These are phyloP conservation scores for Tanacetum coccineum DNA, from an alignment of 129 eudicot genomes.

Conservation along the genomic window DNA sequence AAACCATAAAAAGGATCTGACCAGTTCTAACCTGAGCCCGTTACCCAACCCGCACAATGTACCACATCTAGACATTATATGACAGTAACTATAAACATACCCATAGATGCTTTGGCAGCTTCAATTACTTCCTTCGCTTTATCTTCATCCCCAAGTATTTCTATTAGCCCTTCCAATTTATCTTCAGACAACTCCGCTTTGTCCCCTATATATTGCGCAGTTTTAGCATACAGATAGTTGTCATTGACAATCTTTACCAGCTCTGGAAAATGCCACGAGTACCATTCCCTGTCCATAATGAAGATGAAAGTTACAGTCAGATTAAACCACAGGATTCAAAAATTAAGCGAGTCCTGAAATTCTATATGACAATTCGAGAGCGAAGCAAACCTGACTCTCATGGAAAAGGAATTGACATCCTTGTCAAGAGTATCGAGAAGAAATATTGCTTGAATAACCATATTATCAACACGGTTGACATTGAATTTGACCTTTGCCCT, in stretches of 20 bases:
- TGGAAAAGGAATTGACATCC: constrained; percentile 84
- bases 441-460: constrained; percentile 90
- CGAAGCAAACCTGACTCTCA: constrained; percentile 71
- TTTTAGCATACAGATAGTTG: constrained; percentile 88
- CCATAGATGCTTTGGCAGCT: constrained; percentile 98
- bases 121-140: constrained; percentile 95
- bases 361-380: not conserved
- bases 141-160: constrained; percentile 86
- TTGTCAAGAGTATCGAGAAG: constrained; percentile 96
- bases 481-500: constrained; percentile 92
- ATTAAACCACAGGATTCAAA: not conserved
- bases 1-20: too few species aligned
- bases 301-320: not conserved
- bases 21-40: too few species aligned
- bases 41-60: not conserved
- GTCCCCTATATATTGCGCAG: constrained; percentile 70
- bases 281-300: constrained; percentile 73
- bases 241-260: constrained; percentile 89
- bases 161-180: constrained; percentile 53
- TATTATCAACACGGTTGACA: constrained; percentile 87
- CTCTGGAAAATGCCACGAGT: constrained; percentile 97
- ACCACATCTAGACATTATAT: not conserved
- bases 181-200: constrained; percentile 79
- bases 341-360: too few species aligned
- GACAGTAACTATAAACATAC: constrained; percentile 37